Conservation (phyloP, 2,329 filamentous ascomycete species). For the Nemania bipapillata region DNA sequence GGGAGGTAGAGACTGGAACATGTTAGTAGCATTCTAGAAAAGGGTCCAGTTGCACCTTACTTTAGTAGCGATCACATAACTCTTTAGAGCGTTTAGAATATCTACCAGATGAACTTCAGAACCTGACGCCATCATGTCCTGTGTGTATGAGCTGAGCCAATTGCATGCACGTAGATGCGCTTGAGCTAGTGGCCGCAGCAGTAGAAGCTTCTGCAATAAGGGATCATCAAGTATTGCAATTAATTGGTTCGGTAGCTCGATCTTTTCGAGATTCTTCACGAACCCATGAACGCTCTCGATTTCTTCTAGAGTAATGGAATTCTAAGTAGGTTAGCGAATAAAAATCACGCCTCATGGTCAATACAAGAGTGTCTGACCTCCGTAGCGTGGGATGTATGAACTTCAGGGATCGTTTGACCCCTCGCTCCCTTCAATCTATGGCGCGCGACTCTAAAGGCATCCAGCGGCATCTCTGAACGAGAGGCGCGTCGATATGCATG, state of each 20-base stretch:
- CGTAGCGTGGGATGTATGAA: constrained; percentile 78
- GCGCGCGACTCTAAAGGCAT: constrained; percentile 72
- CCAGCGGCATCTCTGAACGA: constrained; percentile 54
- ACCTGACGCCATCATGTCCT: constrained; percentile 66
- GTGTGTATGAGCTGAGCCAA: constrained; percentile 68
- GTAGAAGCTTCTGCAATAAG: constrained; percentile 78
- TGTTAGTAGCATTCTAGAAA: constrained; percentile 29
- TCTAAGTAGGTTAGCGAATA: constrained; percentile 55
- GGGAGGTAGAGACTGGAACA: constrained; percentile 57
- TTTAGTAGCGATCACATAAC: constrained; percentile 67
- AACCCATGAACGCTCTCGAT: constrained; percentile 77
- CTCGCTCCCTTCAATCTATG: constrained; percentile 61
- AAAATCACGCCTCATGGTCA: background rate
- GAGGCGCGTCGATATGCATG: constrained; percentile 62
- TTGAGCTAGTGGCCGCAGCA: constrained; percentile 68
- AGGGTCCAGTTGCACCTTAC: constrained; percentile 51
- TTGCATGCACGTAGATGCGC: constrained; percentile 65
- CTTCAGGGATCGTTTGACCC: constrained; percentile 68
- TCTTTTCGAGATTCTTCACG: constrained; percentile 76
- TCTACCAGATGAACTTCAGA: constrained; percentile 63
- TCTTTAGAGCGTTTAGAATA: constrained; percentile 65
- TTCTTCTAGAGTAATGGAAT: constrained; percentile 77
- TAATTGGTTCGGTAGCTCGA: constrained; percentile 84
- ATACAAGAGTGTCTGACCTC: constrained; percentile 61
- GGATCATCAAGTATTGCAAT: constrained; percentile 80